Evolutionary conservation across 106 monocot genomes (phyloP).

Genomic region (Apostasia shenzhenica): DNA sequence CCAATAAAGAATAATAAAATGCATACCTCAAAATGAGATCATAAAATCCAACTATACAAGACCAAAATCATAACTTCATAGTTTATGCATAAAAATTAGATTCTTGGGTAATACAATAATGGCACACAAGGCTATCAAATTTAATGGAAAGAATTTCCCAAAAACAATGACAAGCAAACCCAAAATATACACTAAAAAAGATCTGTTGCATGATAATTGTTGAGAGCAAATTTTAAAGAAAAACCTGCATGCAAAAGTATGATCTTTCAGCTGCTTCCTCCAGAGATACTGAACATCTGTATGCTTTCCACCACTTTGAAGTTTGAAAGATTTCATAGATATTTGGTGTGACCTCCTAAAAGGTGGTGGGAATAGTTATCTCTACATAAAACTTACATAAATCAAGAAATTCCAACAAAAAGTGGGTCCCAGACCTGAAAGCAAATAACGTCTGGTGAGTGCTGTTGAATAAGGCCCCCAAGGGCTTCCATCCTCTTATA

Average conservation of each 20-base stretch:
- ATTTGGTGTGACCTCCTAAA: slow-evolving; percentile 85
- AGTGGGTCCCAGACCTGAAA: slow-evolving; percentile 45
- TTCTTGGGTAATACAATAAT: no score
- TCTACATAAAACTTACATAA: background rate
- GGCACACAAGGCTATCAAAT: no score
- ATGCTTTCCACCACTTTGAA: slow-evolving; percentile 74
- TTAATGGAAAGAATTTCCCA: no score
- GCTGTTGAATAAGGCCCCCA: slow-evolving; percentile 58
- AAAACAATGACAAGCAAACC: no score
- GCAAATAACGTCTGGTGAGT: slow-evolving; percentile 76
- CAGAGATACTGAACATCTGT: slow-evolving; percentile 57
- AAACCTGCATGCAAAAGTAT: slow-evolving; percentile 96
- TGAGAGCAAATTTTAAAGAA: no score
- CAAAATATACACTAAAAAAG: no score
- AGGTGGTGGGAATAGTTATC: background rate
- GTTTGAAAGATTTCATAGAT: slow-evolving; percentile 67
- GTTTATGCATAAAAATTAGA: no score
- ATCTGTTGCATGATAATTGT: no score
- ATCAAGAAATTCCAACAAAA: background rate
- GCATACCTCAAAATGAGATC: no score
- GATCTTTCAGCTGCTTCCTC: slow-evolving; percentile 24
- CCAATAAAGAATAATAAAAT: no score
- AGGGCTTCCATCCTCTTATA: slow-evolving; percentile 75
- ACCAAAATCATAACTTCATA: no score
- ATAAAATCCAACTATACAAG: no score